Percentiles rank a stretch among this genome's conserved stretches.
Evolutionary conservation across 2,329 filamentous ascomycete genomes (phyloP).

Genomic region (Septoria linicola): DNA sequence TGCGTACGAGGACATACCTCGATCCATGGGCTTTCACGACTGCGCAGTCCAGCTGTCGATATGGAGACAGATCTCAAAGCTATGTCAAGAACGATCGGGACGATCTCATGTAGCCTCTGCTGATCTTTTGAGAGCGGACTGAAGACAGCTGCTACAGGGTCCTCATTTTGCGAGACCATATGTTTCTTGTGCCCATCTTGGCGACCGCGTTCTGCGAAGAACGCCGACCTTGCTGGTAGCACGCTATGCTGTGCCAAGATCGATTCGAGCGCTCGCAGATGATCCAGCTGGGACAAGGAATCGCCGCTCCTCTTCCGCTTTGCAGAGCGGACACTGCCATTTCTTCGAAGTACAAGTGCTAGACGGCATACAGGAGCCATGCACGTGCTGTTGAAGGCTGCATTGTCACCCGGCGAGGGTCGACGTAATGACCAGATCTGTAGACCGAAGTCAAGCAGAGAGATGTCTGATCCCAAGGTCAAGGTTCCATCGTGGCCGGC

Average conservation of each 20-base stretch:
- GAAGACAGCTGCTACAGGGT: background rate
- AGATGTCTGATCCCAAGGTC: background rate
- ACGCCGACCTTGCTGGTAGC: slow-evolving; percentile 41
- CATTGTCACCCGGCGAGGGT: background rate
- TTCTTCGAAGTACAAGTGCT: slow-evolving; percentile 8
- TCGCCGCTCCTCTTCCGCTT: slow-evolving; percentile 26
- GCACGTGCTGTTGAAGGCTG: slow-evolving; percentile 16
- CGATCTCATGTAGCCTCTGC: background rate
- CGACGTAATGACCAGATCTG: slow-evolving; percentile 34
- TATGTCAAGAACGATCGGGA: slow-evolving; percentile 41
- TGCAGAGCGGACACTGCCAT: background rate
- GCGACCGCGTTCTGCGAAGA: slow-evolving; percentile 32
- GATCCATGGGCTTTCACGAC: slow-evolving; percentile 47
- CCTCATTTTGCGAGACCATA: background rate
- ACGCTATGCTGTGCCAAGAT: slow-evolving; percentile 45
- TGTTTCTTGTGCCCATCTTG: slow-evolving; percentile 8
- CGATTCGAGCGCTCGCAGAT: slow-evolving; percentile 22
- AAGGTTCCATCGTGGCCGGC: background rate
- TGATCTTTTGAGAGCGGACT: slow-evolving; percentile 10
- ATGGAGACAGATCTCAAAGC: slow-evolving; percentile 43
- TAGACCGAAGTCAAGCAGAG: slow-evolving; percentile 24
- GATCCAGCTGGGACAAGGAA: background rate
- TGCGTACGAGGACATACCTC: slow-evolving; percentile 29
- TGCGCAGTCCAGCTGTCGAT: slow-evolving; percentile 42
- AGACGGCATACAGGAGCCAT: slow-evolving; percentile 29